Evolutionary conservation across 805 yeast genomes (phyloP).

Genomic region (Kluyveromyces nonfermentans): DNA sequence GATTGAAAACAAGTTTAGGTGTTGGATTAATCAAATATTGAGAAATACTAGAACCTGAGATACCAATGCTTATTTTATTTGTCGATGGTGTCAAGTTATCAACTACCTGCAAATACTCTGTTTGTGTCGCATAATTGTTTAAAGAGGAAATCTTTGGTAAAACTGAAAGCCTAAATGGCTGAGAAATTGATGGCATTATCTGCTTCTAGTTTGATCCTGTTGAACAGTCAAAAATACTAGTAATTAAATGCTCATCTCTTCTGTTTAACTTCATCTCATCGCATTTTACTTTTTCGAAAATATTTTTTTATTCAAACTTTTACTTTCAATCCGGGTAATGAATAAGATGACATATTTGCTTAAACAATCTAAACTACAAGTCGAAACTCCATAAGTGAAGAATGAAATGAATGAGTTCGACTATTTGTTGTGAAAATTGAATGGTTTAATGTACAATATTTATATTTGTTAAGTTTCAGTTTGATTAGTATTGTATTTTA

Average conservation of each 20-base stretch:
- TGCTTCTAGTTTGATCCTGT: neutral
- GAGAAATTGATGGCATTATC: slow-evolving; percentile 27
- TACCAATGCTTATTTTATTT: slow-evolving; percentile 26
- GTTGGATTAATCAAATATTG: slow-evolving; percentile 30
- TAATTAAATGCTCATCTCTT: slow-evolving; percentile 6
- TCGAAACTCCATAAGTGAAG: too few species aligned
- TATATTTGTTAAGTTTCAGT: too few species aligned
- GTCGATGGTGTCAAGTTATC: slow-evolving; percentile 16
- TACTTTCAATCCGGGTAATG: slow-evolving; percentile 1
- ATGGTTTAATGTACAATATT: too few species aligned
- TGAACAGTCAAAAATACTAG: neutral
- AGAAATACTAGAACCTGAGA: slow-evolving; percentile 28
- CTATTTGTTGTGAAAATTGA: too few species aligned
- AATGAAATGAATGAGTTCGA: too few species aligned
- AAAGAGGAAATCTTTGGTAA: slow-evolving; percentile 27
- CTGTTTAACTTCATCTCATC: neutral
- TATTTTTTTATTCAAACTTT: neutral
- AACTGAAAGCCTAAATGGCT: slow-evolving; percentile 27
- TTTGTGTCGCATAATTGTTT: slow-evolving; percentile 19
- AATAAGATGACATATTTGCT: neutral
- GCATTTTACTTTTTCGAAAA: neutral
- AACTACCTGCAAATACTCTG: slow-evolving; percentile 18
- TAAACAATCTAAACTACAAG: too few species aligned
- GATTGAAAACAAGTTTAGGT: slow-evolving; percentile 25
- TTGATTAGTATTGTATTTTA: neutral